Evolutionary conservation across 768 basidiomycete genomes (phyloP).

Genomic region (Exidia glandulosa): DNA sequence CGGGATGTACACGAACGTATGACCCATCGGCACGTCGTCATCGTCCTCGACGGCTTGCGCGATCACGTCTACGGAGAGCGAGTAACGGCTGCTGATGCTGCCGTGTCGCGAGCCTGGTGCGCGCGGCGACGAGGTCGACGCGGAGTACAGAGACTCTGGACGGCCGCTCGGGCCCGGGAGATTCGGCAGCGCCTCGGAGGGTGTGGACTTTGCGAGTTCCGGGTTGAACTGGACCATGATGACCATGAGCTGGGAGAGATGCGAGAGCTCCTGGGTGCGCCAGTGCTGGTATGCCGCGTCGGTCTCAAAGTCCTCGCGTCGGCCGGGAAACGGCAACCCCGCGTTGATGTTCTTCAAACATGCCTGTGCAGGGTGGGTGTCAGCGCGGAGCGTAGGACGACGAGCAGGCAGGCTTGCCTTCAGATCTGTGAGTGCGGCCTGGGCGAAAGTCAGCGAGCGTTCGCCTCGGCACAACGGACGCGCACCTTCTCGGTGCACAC

Average conservation of each 20-base stretch:
- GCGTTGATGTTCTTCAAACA: conserved; percentile 87
- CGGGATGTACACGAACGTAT: conserved; percentile 84
- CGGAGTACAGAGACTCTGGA: conserved; percentile 48
- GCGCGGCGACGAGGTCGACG: conserved; percentile 16
- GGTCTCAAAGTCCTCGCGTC: conserved; percentile 74
- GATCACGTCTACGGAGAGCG: conserved; percentile 22
- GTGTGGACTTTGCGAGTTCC: conserved; percentile 69
- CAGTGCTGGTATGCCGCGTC: conserved; percentile 80
- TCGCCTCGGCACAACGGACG: not conserved
- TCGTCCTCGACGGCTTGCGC: conserved; percentile 37
- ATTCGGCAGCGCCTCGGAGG: conserved; percentile 38
- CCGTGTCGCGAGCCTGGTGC: conserved; percentile 34
- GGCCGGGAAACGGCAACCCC: conserved; percentile 71
- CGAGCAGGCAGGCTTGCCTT: conserved; percentile 40
- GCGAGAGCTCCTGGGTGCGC: conserved; percentile 69
- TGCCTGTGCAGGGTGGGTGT: conserved; percentile 38
- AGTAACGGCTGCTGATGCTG: conserved; percentile 61
- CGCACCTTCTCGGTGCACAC: conserved; percentile 68
- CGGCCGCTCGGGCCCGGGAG: conserved; percentile 24
- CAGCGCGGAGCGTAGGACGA: not conserved
- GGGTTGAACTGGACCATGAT: conserved; percentile 80
- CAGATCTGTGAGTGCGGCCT: conserved; percentile 80
- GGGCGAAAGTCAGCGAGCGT: conserved; percentile 4
- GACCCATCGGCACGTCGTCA: conserved; percentile 51
- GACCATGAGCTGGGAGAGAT: conserved; percentile 81